A percentile compares a stretch with the other conserved stretches of the same genome.
These are phyloP conservation scores for Suhomyces atakaporum DNA, from an alignment of 1,139 yeast genomes.

Conservation along the genomic window DNA sequence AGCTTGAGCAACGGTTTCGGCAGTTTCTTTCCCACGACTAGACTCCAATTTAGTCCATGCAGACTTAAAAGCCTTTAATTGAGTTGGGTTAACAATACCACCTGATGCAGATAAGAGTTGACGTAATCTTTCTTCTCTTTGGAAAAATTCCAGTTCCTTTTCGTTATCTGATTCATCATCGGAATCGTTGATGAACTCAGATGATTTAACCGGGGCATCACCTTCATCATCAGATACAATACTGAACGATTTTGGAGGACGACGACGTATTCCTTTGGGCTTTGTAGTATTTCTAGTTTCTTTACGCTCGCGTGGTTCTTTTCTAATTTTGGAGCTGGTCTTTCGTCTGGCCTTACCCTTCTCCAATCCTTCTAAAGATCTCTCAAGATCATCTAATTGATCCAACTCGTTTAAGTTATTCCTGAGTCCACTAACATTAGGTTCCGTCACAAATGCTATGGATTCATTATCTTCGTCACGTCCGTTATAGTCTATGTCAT, in stretches of 20 bases:
- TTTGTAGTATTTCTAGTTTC: conserved; percentile 5
- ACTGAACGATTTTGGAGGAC: conserved; percentile 21
- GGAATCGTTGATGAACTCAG: conserved; percentile 60
- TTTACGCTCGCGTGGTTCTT: no score
- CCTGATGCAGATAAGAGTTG: conserved; percentile 39
- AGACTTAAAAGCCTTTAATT: conserved; percentile 39
- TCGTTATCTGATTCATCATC: conserved; percentile 73
- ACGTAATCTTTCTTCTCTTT: conserved; percentile 57
- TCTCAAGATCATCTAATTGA: conserved; percentile 35
- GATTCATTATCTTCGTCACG: conserved; percentile 26
- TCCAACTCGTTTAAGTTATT: conserved; percentile 32
- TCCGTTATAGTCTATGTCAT: conserved; percentile 20
- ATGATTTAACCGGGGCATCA: conserved; percentile 34
- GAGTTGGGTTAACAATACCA: conserved; percentile 41
- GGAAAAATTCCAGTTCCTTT: conserved; percentile 54
- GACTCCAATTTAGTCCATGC: conserved; percentile 38
- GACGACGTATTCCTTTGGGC: conserved; percentile 13
- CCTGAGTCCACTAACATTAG: conserved; percentile 19
- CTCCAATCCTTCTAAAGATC: conserved; percentile 17
- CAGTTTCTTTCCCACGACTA: conserved; percentile 18
- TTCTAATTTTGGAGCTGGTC: conserved; percentile 8
- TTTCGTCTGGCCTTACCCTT: conserved; percentile 28
- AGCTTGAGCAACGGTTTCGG: conserved; percentile 28
- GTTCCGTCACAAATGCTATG: conserved; percentile 41
- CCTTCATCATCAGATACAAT: conserved; percentile 25